These are phyloP conservation scores for Dendryphion nanum DNA, from an alignment of 2,329 filamentous ascomycete genomes.

Conservation along the genomic window DNA sequence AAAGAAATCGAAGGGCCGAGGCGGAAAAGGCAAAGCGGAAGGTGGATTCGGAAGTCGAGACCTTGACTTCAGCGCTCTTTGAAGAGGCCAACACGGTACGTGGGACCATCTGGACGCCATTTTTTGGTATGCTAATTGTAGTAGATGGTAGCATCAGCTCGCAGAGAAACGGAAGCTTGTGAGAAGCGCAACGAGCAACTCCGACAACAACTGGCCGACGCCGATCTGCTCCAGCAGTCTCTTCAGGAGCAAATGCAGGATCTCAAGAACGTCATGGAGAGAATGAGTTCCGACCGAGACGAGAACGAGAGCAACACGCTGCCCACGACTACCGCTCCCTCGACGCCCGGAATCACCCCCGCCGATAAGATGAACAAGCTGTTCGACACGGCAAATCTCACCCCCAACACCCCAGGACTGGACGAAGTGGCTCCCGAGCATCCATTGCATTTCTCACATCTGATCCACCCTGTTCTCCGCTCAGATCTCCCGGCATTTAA, in stretches of 20 bases:
- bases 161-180: slow-evolving; percentile 76
- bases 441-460: slow-evolving; percentile 73
- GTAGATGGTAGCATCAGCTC: slow-evolving; percentile 86
- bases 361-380: slow-evolving; percentile 58
- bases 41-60: slow-evolving; percentile 91
- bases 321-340: slow-evolving; percentile 63
- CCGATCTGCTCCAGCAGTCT: slow-evolving; percentile 78
- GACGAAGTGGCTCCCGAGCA: slow-evolving; percentile 61
- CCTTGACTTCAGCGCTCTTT: slow-evolving; percentile 87
- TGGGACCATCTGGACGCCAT: slow-evolving; percentile 3
- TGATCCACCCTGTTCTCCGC: slow-evolving; percentile 79
- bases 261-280: slow-evolving; percentile 89
- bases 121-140: slow-evolving; percentile 12
- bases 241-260: slow-evolving; percentile 92
- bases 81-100: slow-evolving; percentile 88
- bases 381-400: slow-evolving; percentile 60
- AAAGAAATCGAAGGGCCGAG: slow-evolving; percentile 39
- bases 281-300: slow-evolving; percentile 72
- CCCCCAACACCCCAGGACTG: slow-evolving; percentile 47
- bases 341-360: slow-evolving; percentile 68
- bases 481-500: slow-evolving; percentile 78
- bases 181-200: slow-evolving; percentile 87
- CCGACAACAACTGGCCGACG: slow-evolving; percentile 79
- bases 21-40: slow-evolving; percentile 70
- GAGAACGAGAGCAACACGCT: slow-evolving; percentile 70